Conservation (phyloP, 2,329 filamentous ascomycete species). For the Amylocarpus encephaloides region DNA sequence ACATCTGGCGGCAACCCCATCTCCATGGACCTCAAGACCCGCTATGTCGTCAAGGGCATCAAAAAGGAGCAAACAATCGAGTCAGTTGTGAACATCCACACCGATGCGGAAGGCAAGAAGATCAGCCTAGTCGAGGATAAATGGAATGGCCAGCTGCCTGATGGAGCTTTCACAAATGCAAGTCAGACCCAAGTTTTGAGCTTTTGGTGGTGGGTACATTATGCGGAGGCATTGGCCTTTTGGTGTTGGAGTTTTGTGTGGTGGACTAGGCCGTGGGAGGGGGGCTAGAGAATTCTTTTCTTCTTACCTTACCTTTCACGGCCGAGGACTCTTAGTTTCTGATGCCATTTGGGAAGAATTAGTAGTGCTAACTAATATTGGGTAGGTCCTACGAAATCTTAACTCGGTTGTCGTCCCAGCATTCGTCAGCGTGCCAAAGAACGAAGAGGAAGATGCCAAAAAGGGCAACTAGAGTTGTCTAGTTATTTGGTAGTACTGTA, state of each 20-base stretch:
- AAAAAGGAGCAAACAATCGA: constrained; percentile 44
- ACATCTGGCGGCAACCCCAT: constrained; percentile 53
- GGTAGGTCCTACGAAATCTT: constrained; percentile 44
- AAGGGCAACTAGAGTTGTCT: constrained; percentile 35
- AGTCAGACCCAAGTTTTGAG: constrained; percentile 34
- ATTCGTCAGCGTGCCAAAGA: constrained; percentile 46
- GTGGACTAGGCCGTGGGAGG: constrained; percentile 36
- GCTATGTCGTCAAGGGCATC: constrained; percentile 48
- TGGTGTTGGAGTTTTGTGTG: constrained; percentile 36
- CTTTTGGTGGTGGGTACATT: constrained; percentile 34
- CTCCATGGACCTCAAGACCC: constrained; percentile 45
- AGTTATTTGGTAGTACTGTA: not conserved
- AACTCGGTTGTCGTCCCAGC: constrained; percentile 46
- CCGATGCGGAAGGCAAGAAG: constrained; percentile 34
- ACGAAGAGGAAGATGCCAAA: constrained; percentile 44
- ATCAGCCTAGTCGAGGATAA: constrained; percentile 48
- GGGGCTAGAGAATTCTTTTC: constrained; percentile 26
- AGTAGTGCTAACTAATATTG: not conserved
- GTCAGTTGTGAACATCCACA: constrained; percentile 42
- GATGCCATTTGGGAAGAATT: too few relatives aligned
- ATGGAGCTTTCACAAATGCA: constrained; percentile 44
- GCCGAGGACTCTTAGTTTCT: not conserved
- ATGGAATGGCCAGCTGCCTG: constrained; percentile 48
- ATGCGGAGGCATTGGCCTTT: constrained; percentile 19
- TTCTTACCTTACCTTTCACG: not conserved